These are phyloP conservation scores for Albizia julibrissin DNA, from an alignment of 306 rosid genomes.

Conservation along the genomic window DNA sequence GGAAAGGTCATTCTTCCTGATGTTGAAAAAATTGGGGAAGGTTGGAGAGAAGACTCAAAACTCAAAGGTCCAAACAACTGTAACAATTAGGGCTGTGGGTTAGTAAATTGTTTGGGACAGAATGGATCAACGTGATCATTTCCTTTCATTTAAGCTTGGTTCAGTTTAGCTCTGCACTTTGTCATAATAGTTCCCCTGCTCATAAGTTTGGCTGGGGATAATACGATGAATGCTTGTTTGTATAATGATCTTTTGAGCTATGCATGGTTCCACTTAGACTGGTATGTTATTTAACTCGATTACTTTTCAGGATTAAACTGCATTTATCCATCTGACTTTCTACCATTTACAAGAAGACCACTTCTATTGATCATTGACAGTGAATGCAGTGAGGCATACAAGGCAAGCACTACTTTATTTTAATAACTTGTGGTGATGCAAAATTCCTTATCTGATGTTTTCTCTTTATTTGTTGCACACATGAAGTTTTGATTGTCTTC, in stretches of 20 bases:
- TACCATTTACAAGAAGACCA: constrained; percentile 95
- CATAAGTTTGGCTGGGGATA: constrained; percentile 30
- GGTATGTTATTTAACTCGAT: constrained; percentile 39
- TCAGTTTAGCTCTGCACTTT: background rate
- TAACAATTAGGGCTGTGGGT: constrained; percentile 19
- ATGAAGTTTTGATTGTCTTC: background rate
- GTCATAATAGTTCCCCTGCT: constrained; percentile 1
- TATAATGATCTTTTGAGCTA: background rate
- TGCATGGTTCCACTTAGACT: constrained; percentile 25
- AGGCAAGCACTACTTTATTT: constrained; percentile 56
- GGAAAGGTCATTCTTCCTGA: background rate
- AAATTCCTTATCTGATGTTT: background rate
- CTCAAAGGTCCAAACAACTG: constrained; percentile 22
- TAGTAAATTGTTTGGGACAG: background rate
- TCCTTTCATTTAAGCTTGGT: background rate
- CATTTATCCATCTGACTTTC: constrained; percentile 78
- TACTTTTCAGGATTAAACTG: constrained; percentile 73
- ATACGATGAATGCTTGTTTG: constrained; percentile 9
- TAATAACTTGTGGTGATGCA: background rate
- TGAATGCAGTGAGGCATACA: constrained; percentile 79
- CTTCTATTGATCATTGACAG: constrained; percentile 81
- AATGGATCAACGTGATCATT: background rate
- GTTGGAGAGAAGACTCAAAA: constrained; percentile 28
- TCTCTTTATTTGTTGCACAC: background rate
- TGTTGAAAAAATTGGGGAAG: constrained; percentile 9